phyloP scores from a whole-genome alignment of 108 stramenopile species.

The Cyclotella baltica region DNA sequence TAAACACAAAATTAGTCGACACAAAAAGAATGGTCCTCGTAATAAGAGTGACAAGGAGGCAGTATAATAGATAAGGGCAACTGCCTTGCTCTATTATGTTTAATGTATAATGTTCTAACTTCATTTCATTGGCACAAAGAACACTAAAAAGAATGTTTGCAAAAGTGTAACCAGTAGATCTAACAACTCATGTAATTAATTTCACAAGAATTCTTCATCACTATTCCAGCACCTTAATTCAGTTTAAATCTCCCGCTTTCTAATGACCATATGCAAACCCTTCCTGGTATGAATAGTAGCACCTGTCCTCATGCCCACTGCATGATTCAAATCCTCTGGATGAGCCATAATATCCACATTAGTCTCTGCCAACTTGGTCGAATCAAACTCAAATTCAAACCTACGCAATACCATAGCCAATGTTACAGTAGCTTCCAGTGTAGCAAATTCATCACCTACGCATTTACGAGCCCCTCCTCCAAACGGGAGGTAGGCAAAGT shows the following conservation, averaged over 20 bases:
- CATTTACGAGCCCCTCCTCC: conserved; percentile 96
- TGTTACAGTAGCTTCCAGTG: conserved; percentile 93
- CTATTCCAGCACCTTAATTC: background rate
- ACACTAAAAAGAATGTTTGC: no score
- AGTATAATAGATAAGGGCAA: no score
- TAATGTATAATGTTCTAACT: no score
- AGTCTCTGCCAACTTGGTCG: conserved; percentile 39
- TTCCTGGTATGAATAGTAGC: conserved; percentile 97
- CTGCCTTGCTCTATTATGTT: no score
- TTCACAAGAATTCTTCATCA: no score
- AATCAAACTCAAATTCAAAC: conserved; percentile 95
- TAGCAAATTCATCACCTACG: conserved; percentile 97
- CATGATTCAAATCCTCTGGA: conserved; percentile 80
- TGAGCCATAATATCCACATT: conserved; percentile 53
- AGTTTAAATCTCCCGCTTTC: conserved; percentile 53
- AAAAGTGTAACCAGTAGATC: no score
- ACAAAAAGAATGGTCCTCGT: no score
- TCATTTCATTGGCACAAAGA: no score
- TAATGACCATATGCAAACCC: conserved; percentile 89
- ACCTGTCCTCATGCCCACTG: conserved; percentile 95
- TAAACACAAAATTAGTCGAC: no score
- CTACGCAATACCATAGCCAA: conserved; percentile 90
- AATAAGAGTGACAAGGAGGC: background rate
- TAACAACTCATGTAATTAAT: no score
- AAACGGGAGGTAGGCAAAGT: conserved; percentile 92